phyloP scores from a whole-genome alignment of 2,329 filamentous ascomycete species.

The Botrytis sinoallii region DNA sequence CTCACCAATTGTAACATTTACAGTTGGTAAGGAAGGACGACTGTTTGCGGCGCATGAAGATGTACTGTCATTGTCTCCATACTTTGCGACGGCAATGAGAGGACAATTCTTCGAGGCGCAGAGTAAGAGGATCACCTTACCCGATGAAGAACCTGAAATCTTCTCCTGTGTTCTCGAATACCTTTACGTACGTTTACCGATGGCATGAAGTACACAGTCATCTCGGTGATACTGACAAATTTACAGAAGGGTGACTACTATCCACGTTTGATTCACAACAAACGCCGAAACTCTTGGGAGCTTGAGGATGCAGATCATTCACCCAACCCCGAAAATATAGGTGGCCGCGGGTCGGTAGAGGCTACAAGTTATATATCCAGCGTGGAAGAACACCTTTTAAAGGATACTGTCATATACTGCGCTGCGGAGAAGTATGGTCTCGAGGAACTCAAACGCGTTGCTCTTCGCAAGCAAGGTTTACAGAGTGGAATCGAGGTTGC shows the following conservation, averaged over 20 bases:
- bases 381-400: slow-evolving; percentile 73
- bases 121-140: slow-evolving; percentile 74
- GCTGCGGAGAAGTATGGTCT: slow-evolving; percentile 86
- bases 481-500: slow-evolving; percentile 85
- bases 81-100: slow-evolving; percentile 71
- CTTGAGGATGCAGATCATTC: slow-evolving; percentile 69
- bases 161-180: slow-evolving; percentile 94
- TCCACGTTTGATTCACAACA: slow-evolving; percentile 83
- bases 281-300: slow-evolving; percentile 81
- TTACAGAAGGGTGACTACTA: slow-evolving; percentile 47
- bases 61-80: slow-evolving; percentile 80
- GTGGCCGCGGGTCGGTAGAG: slow-evolving; percentile 63
- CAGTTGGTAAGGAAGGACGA: slow-evolving; percentile 78
- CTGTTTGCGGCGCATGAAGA: slow-evolving; percentile 96
- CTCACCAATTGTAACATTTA: slow-evolving; percentile 80
- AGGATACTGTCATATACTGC: slow-evolving; percentile 94
- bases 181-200: slow-evolving; percentile 58
- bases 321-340: slow-evolving; percentile 53
- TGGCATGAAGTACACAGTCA: background rate
- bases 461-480: slow-evolving; percentile 90
- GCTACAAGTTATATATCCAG: slow-evolving; percentile 75
- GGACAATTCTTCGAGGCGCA: slow-evolving; percentile 70
- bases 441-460: slow-evolving; percentile 86
- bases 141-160: slow-evolving; percentile 80
- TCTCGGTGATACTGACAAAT: slow-evolving; percentile 3